Evolutionary conservation across 2,329 filamentous ascomycete genomes (phyloP).

Genomic region (Colletotrichum theobromicola): DNA sequence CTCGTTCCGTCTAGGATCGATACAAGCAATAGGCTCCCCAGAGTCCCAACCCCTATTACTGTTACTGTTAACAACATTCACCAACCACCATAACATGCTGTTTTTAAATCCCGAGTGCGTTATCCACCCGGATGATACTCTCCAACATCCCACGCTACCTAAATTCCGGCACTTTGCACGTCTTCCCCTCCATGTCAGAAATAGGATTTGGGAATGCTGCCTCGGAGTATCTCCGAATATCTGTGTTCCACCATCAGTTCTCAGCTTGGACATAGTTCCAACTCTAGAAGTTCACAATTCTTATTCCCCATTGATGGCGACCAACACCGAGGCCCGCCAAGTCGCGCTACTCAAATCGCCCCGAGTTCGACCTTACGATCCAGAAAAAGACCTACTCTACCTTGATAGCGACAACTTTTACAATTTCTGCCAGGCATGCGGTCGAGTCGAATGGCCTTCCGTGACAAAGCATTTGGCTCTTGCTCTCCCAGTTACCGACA

Average conservation of each 20-base stretch:
- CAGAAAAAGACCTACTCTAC: neutral
- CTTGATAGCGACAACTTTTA: neutral
- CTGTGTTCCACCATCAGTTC: neutral
- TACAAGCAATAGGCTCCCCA: neutral
- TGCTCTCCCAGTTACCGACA: neutral
- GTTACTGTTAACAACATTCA: neutral
- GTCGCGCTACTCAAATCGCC: neutral
- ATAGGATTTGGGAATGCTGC: neutral
- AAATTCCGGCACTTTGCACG: neutral
- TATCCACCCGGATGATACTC: neutral
- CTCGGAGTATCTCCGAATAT: neutral
- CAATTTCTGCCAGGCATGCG: neutral
- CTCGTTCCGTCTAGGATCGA: neutral
- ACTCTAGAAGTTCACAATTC: neutral
- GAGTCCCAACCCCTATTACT: neutral
- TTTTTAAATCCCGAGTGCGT: neutral
- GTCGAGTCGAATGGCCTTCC: neutral
- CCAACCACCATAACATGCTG: neutral
- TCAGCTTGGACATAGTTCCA: neutral
- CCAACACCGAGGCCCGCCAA: neutral
- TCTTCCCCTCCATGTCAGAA: neutral
- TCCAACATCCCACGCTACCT: neutral
- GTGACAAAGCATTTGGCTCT: neutral
- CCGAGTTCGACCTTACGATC: neutral
- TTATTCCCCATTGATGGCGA: neutral